Percentiles rank a stretch among this genome's conserved stretches.
Evolutionary conservation across 2,329 filamentous ascomycete species (phyloP).

Genomic region (Sclerotinia spermophila): DNA sequence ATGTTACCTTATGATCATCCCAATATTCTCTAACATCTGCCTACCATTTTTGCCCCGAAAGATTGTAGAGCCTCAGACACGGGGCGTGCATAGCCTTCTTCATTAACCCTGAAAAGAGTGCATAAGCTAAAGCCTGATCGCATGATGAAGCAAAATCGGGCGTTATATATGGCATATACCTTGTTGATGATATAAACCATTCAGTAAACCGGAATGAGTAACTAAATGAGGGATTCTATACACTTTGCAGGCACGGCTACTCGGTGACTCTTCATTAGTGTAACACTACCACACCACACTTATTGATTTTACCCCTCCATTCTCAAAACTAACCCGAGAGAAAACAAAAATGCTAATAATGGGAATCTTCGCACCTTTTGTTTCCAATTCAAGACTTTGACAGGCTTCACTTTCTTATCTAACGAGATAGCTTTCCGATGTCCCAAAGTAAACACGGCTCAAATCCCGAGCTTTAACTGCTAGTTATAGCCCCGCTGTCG

Average conservation of each 20-base stretch:
- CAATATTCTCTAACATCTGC: neutral
- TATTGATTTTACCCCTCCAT: constrained; percentile 3
- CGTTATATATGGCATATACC: neutral
- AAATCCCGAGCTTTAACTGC: neutral
- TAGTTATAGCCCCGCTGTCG: constrained; percentile 8
- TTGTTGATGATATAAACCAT: neutral
- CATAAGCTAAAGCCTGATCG: constrained; percentile 14
- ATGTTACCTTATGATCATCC: neutral
- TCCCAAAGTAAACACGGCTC: neutral
- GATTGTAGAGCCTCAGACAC: neutral
- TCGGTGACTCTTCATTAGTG: constrained; percentile 5
- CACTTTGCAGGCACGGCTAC: constrained; percentile 4
- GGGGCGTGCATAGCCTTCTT: constrained; percentile 2
- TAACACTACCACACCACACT: constrained; percentile 4
- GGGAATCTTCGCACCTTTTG: neutral
- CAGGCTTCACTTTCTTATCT: neutral
- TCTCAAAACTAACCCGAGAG: neutral
- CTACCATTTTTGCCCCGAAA: neutral
- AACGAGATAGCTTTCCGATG: neutral
- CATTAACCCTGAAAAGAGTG: neutral
- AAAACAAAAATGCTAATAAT: neutral
- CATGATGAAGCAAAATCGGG: constrained; percentile 7
- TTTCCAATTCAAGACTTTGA: neutral
- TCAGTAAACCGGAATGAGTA: neutral
- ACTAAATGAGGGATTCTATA: neutral